These are phyloP conservation scores for Inga oerstediana DNA, from an alignment of 306 rosid species.

Conservation along the genomic window DNA sequence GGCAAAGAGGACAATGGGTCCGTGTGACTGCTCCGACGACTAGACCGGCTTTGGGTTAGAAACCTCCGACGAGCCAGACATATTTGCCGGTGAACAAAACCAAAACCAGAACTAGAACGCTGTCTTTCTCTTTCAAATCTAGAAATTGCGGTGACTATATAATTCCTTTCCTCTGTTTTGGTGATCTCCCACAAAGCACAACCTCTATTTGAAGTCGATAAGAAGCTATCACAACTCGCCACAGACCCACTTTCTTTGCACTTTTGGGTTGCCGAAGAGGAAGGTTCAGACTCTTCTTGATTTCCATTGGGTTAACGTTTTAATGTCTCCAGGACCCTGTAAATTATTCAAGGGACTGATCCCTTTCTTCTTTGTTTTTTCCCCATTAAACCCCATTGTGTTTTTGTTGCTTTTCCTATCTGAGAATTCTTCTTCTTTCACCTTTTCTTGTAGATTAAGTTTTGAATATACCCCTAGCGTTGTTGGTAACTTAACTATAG, in stretches of 20 bases:
- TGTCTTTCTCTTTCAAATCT: background rate
- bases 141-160: slow-evolving; percentile 2
- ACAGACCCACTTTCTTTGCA: slow-evolving; percentile 35
- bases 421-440: no score
- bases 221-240: slow-evolving; percentile 10
- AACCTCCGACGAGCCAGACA: slow-evolving; percentile 60
- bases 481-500: no score
- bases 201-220: slow-evolving; percentile 12
- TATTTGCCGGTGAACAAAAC: slow-evolving; percentile 19
- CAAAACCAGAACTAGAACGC: background rate
- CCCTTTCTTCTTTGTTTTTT: background rate
- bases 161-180: slow-evolving; percentile 3
- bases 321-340: slow-evolving; percentile 13
- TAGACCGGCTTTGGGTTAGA: slow-evolving; percentile 48
- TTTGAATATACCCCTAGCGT: no score
- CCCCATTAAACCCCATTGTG: background rate
- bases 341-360: background rate
- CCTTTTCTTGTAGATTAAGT: no score
- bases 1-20: no score
- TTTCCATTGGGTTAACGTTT: slow-evolving; percentile 21
- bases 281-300: background rate
- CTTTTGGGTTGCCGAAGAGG: slow-evolving; percentile 28
- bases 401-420: no score
- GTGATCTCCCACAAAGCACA: background rate
- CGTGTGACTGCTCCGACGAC: slow-evolving; percentile 49